Evolutionary conservation across 176 grass and related monocot species (phyloP), one percentile per base, ranked within the genome.

Genomic region (Musa schizocarpa): DNA sequence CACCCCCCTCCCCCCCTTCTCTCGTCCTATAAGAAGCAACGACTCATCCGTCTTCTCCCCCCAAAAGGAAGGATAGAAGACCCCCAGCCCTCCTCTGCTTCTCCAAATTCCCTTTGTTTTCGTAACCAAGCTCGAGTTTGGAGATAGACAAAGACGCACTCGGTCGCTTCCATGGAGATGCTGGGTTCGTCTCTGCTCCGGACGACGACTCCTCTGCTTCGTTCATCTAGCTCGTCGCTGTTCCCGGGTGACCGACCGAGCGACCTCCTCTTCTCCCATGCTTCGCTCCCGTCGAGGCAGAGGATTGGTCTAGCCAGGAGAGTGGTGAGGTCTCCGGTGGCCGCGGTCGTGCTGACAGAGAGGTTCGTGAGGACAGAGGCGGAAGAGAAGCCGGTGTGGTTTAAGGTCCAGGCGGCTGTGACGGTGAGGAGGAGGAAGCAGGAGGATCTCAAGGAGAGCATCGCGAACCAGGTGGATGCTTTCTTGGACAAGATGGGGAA

Each of bases 351-450:
- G 52, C 74, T 85, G 17, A 53, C 69, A 19, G 90, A 89, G 86
- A 16, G 80, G 61, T n/a, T 63, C 53, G 81, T 52, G 69, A 76
- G 0, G 14, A 49, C 48, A 16, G 69, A 52, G 50, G 79, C 52
- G 43, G 57, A 63, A 54, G 77, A 79, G 68, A 89, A 80, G 72
- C 57, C 86, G 13, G 82, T 83, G 77, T 83, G 77, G 77, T 83
- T 98, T 22, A 86, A 81, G 5, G 84, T 80, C 19, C 77, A 88
- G 16, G 95, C 95, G 24, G 88, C 85, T 67, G 86, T 91, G 4
- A 91, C 88, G 8, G 95, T 98, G 84, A 73, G 94, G 76, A 85
- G 88, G 78, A 73, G 75, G 80, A 80, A 84, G 2, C 89, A 88
- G 83, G 76, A 85, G 81, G 88, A 83, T 58, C 27, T 88, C 20